These are phyloP conservation scores for Podospora didyma DNA, from an alignment of 495 filamentous ascomycete species.

Conservation along the genomic window DNA sequence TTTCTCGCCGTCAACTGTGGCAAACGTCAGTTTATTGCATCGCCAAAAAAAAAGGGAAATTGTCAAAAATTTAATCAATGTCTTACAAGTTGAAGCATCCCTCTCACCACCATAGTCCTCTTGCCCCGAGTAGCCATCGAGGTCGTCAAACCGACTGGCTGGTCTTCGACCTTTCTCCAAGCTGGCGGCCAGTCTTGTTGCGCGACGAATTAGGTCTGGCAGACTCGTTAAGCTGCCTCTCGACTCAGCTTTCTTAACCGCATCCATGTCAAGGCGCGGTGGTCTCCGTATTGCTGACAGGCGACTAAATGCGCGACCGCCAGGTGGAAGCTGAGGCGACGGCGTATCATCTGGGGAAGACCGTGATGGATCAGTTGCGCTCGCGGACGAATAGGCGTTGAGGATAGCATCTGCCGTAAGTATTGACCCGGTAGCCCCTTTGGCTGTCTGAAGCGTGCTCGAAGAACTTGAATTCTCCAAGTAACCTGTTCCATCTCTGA, in stretches of 20 bases:
- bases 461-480: conserved; percentile 42
- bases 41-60: background rate
- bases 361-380: conserved; percentile 34
- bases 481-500: conserved; percentile 39
- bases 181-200: conserved; percentile 81
- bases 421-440: conserved; percentile 20
- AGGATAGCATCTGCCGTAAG: conserved; percentile 39
- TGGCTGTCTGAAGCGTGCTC: conserved; percentile 22
- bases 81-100: conserved; percentile 33
- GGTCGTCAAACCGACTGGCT: conserved; percentile 61
- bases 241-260: conserved; percentile 71
- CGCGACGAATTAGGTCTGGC: conserved; percentile 83
- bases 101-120: conserved; percentile 32
- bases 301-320: conserved; percentile 33
- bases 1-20: conserved; percentile 37
- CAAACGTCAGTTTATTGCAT: conserved; percentile 5
- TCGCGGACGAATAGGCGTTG: conserved; percentile 41
- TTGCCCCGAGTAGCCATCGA: conserved; percentile 41
- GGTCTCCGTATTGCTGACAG: conserved; percentile 59
- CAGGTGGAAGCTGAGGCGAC: conserved; percentile 23
- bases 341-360: conserved; percentile 24
- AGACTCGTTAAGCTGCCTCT: conserved; percentile 87
- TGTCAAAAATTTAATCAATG: background rate
- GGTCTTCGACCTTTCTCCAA: conserved; percentile 80
- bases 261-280: conserved; percentile 72